These are phyloP conservation scores for Saccharomyces hybrid DNA, from an alignment of 1,139 yeast species.

Conservation along the genomic window DNA sequence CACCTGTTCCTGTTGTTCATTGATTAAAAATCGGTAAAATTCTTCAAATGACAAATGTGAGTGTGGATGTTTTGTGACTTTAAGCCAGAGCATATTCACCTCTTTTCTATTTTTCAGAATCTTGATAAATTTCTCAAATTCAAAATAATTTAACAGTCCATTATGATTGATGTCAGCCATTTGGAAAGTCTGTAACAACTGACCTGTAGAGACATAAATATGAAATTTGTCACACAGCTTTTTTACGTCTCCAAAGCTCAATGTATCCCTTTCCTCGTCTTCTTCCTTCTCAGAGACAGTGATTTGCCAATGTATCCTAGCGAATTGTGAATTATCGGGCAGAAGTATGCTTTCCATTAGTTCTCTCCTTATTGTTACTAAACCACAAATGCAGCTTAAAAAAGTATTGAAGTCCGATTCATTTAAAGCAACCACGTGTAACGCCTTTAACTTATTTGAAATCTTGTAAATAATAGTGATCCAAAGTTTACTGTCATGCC, in stretches of 20 bases:
- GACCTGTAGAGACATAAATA: constrained; percentile 47
- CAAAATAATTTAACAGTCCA: constrained; percentile 51
- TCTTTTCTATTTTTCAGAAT: constrained; percentile 45
- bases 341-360: constrained; percentile 46
- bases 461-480: constrained; percentile 61
- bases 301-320: constrained; percentile 49
- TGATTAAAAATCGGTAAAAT: constrained; percentile 41
- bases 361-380: constrained; percentile 44
- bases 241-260: constrained; percentile 63
- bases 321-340: constrained; percentile 46
- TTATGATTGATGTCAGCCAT: constrained; percentile 41
- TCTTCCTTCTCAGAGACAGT: constrained; percentile 37
- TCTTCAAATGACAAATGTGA: constrained; percentile 30
- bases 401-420: constrained; percentile 53
- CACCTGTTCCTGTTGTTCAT: constrained; percentile 45
- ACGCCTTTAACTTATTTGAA: constrained; percentile 46
- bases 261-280: constrained; percentile 35
- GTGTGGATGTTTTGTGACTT: constrained; percentile 10
- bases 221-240: constrained; percentile 60
- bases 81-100: constrained; percentile 36
- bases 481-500: constrained; percentile 54
- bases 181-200: constrained; percentile 38
- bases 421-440: constrained; percentile 70
- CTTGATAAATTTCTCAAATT: constrained; percentile 66
- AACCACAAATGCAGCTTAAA: constrained; percentile 37